Evolutionary conservation across 2,329 filamentous ascomycete species (phyloP).

Genomic region (Penicillium crustosum): DNA sequence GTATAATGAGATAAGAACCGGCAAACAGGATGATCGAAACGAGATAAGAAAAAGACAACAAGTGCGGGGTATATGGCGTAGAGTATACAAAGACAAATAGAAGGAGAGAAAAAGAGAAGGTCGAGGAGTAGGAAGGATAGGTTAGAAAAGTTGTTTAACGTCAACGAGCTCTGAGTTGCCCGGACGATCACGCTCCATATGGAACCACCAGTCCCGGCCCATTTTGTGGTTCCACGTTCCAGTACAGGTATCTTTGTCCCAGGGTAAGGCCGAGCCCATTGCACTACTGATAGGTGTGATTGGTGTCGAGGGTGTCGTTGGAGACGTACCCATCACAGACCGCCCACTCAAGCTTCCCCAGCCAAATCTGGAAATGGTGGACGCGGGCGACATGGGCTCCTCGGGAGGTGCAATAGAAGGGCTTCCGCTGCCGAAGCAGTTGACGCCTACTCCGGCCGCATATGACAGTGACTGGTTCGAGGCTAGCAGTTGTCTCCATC

Average conservation of each 20-base stretch:
- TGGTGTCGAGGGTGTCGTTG: slow-evolving; percentile 34
- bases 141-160: slow-evolving; percentile 38
- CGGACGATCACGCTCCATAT: slow-evolving; percentile 45
- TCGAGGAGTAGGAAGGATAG: not conserved
- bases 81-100: slow-evolving; percentile 9
- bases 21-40: not conserved
- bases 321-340: slow-evolving; percentile 31
- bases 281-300: slow-evolving; percentile 33
- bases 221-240: slow-evolving; percentile 46
- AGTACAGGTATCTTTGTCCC: slow-evolving; percentile 46
- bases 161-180: slow-evolving; percentile 34
- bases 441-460: slow-evolving; percentile 34
- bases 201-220: slow-evolving; percentile 48
- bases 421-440: slow-evolving; percentile 33
- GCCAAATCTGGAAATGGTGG: slow-evolving; percentile 36
- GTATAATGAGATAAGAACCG: not conserved
- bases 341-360: slow-evolving; percentile 38
- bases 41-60: slow-evolving; percentile 18
- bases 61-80: slow-evolving; percentile 27
- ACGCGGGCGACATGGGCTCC: slow-evolving; percentile 34
- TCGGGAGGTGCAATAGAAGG: slow-evolving; percentile 27
- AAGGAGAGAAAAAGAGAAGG: not conserved
- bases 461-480: slow-evolving; percentile 43
- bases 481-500: slow-evolving; percentile 46
- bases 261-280: slow-evolving; percentile 33